Evolutionary conservation across 1,139 yeast species (phyloP).

Genomic region (Debaryomyces sp.): DNA sequence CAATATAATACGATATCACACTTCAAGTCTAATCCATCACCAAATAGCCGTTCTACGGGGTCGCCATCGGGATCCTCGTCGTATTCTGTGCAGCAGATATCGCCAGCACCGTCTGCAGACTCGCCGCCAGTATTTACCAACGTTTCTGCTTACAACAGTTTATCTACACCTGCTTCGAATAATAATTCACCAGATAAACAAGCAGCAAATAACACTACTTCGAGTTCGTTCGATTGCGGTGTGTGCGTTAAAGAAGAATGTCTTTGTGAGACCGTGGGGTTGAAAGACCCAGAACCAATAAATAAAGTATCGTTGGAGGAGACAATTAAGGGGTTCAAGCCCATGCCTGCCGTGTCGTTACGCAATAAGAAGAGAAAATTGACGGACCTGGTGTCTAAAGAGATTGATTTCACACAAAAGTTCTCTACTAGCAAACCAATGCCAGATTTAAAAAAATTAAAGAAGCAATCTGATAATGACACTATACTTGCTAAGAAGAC

Average conservation of each 20-base stretch:
- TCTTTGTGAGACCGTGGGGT: conserved; percentile 67
- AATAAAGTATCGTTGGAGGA: conserved; percentile 27
- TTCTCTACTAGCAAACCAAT: conserved; percentile 42
- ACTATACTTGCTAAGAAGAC: background rate
- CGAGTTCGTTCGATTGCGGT: conserved; percentile 52
- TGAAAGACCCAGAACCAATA: conserved; percentile 31
- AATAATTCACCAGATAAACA: conserved; percentile 17
- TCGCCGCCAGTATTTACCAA: conserved; percentile 33
- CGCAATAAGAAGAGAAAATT: conserved; percentile 36
- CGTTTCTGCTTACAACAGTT: background rate
- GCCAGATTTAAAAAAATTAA: conserved; percentile 42
- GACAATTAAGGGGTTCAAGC: conserved; percentile 46
- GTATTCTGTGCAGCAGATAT: conserved; percentile 48
- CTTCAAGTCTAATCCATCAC: conserved; percentile 8
- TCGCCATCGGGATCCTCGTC: conserved; percentile 35
- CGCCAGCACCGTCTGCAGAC: conserved; percentile 60
- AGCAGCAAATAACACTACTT: conserved; percentile 11
- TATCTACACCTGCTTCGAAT: conserved; percentile 22
- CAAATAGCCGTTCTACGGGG: conserved; percentile 15
- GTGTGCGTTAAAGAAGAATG: conserved; percentile 72
- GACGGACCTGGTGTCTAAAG: conserved; percentile 24
- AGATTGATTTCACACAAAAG: conserved; percentile 57
- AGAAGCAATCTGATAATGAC: conserved; percentile 10
- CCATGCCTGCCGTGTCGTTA: conserved; percentile 64
- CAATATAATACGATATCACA: conserved; percentile 9